Evolutionary conservation across 768 basidiomycete genomes (phyloP).

Genomic region (Termitomyces sp.): DNA sequence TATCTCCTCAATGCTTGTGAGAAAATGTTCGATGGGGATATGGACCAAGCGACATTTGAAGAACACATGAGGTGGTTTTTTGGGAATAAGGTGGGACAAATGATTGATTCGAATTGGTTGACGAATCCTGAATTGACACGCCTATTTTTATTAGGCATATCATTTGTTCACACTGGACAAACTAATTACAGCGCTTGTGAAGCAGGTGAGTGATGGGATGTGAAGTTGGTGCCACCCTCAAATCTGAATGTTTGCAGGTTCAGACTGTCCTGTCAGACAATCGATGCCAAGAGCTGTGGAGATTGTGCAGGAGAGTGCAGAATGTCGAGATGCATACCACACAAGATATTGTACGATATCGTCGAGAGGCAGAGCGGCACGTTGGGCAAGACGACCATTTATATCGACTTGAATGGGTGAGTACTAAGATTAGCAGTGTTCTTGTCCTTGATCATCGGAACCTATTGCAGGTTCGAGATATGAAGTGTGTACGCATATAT

Average conservation of each 20-base stretch:
- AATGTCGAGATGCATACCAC: constrained; percentile 43
- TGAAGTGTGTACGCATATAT: constrained; percentile 53
- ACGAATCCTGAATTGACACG: constrained; percentile 1
- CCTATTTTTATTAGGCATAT: constrained; percentile 63
- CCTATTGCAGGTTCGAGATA: constrained; percentile 43
- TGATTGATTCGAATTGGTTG: constrained; percentile 3
- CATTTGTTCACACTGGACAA: constrained; percentile 93
- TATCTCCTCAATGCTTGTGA: constrained; percentile 89
- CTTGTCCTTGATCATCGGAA: constrained; percentile 3
- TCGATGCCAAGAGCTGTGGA: constrained; percentile 84
- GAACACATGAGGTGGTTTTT: constrained; percentile 96
- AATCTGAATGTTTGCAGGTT: constrained; percentile 42
- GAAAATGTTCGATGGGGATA: constrained; percentile 87
- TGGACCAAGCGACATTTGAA: constrained; percentile 90
- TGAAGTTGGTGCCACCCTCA: not conserved
- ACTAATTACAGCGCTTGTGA: constrained; percentile 80
- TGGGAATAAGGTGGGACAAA: constrained; percentile 65
- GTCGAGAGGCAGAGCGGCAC: constrained; percentile 73
- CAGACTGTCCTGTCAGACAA: constrained; percentile 81
- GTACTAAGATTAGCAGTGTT: constrained; percentile 20
- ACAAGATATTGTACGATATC: constrained; percentile 70
- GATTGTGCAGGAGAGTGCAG: constrained; percentile 63
- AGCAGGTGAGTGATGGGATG: constrained; percentile 58
- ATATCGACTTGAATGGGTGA: constrained; percentile 77
- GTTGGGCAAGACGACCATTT: constrained; percentile 72